phyloP scores from a whole-genome alignment of 2,329 filamentous ascomycete genomes.

The Trichocomaceae sp. region DNA sequence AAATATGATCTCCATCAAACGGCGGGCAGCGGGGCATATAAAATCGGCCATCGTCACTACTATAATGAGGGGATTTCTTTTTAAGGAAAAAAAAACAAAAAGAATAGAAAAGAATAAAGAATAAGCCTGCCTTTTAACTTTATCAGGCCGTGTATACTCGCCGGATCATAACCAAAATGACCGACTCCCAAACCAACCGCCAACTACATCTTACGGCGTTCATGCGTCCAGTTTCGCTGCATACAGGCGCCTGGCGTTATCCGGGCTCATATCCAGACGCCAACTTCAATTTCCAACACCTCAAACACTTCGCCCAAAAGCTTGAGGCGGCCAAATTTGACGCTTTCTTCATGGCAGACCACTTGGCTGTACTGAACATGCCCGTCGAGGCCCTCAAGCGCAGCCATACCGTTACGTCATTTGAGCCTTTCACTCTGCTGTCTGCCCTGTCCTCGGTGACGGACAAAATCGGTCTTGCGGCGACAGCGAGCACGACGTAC shows the following conservation, averaged over 20 bases:
- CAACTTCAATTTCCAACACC: conserved; percentile 52
- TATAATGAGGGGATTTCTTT: neutral
- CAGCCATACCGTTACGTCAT: conserved; percentile 53
- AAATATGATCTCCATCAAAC: neutral
- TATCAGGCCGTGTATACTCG: neutral
- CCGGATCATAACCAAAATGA: neutral
- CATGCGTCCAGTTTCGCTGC: conserved; percentile 52
- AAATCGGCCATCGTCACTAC: neutral
- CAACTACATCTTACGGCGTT: conserved; percentile 52
- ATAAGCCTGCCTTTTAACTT: neutral
- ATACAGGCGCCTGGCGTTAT: conserved; percentile 53
- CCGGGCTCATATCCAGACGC: conserved; percentile 50
- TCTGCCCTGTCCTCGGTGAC: conserved; percentile 47
- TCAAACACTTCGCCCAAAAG: conserved; percentile 49
- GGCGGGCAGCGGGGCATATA: neutral
- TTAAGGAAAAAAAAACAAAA: no score
- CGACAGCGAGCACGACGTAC: conserved; percentile 49
- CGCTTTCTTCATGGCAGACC: conserved; percentile 53
- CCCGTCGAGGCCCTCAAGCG: conserved; percentile 51
- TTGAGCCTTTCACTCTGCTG: conserved; percentile 50
- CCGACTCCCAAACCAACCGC: conserved; percentile 13
- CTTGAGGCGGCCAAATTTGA: conserved; percentile 51
- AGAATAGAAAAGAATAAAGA: no score
- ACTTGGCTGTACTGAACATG: conserved; percentile 52
- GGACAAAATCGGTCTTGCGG: conserved; percentile 46